A percentile compares a stretch with the other conserved stretches of the same genome.
phyloP scores from a whole-genome alignment of 352 stramenopile genomes.

The Pythium graminicola region DNA sequence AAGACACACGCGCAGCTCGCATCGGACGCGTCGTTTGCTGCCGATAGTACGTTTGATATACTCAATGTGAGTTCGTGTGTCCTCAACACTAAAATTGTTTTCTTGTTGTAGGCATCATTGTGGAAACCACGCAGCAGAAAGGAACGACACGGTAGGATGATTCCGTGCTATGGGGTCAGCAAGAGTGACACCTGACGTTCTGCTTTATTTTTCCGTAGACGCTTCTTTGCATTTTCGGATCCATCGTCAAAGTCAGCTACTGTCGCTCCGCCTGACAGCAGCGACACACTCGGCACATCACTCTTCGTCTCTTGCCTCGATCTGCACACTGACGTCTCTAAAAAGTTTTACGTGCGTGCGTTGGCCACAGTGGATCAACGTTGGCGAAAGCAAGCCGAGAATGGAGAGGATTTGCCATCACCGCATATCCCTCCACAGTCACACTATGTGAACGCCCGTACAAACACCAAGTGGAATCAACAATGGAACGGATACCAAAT shows the following conservation, averaged over 20 bases:
- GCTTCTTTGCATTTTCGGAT: slow-evolving; percentile 57
- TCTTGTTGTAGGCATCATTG: slow-evolving; percentile 32
- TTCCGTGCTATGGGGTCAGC: no score
- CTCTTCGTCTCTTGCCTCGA: slow-evolving; percentile 58
- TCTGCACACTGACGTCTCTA: slow-evolving; percentile 11
- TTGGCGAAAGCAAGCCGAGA: slow-evolving; percentile 40
- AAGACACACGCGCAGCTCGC: slow-evolving; percentile 65
- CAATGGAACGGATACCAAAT: slow-evolving; percentile 59
- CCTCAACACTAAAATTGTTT: neutral
- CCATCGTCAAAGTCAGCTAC: slow-evolving; percentile 19
- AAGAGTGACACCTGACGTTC: no score
- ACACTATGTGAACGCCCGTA: slow-evolving; percentile 68
- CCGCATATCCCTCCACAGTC: slow-evolving; percentile 57
- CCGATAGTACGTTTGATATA: slow-evolving; percentile 15
- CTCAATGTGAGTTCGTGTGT: neutral
- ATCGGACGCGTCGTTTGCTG: slow-evolving; percentile 40
- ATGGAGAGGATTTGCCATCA: slow-evolving; percentile 24
- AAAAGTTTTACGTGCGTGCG: slow-evolving; percentile 54
- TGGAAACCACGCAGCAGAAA: slow-evolving; percentile 35
- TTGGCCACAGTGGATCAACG: slow-evolving; percentile 72
- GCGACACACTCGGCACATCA: slow-evolving; percentile 54
- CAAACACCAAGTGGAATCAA: slow-evolving; percentile 34
- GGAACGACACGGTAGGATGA: slow-evolving; percentile 52
- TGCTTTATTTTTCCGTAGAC: slow-evolving; percentile 19
- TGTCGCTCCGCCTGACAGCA: slow-evolving; percentile 27